Percentiles rank a stretch among this genome's conserved stretches.
These are phyloP conservation scores for Simplicillium aogashimaense DNA, from an alignment of 2,329 filamentous ascomycete species.

Conservation along the genomic window DNA sequence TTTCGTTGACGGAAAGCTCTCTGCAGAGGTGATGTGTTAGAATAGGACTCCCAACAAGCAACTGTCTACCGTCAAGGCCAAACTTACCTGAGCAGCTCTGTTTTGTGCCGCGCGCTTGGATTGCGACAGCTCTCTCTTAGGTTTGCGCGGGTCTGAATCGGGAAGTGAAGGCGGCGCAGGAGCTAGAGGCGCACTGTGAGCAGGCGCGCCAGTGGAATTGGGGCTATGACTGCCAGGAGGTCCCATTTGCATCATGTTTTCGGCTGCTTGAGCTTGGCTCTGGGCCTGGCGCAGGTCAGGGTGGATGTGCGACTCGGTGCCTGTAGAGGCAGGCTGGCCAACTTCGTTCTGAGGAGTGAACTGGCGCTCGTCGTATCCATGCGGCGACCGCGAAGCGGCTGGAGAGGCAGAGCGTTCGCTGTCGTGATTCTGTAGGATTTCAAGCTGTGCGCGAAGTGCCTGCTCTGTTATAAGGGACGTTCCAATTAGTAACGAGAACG, in stretches of 20 bases:
- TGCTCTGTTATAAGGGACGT: slow-evolving; percentile 21
- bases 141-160: slow-evolving; percentile 38
- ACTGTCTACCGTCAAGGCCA: not conserved
- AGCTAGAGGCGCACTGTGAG: slow-evolving; percentile 11
- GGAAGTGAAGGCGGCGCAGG: slow-evolving; percentile 16
- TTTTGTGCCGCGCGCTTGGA: slow-evolving; percentile 97
- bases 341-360: slow-evolving; percentile 23
- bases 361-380: slow-evolving; percentile 35
- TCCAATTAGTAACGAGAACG: not conserved
- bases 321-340: slow-evolving; percentile 7
- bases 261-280: slow-evolving; percentile 8
- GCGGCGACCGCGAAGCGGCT: slow-evolving; percentile 19
- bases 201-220: slow-evolving; percentile 13
- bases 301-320: slow-evolving; percentile 33
- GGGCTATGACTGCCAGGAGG: slow-evolving; percentile 21
- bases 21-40: slow-evolving; percentile 36
- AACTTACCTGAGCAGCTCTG: slow-evolving; percentile 81
- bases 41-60: not conserved
- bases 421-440: slow-evolving; percentile 31
- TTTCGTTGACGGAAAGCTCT: slow-evolving; percentile 95
- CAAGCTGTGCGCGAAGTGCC: slow-evolving; percentile 32
- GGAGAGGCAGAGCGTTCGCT: slow-evolving; percentile 14
- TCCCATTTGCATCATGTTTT: slow-evolving; percentile 27
- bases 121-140: slow-evolving; percentile 84
- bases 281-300: slow-evolving; percentile 31